Conservation (phyloP, 306 rosid species). For the apple (Malus domestica) region ASM211411v1 NC_041799.1:14285001-14285500, state of each 20-base stretch:
- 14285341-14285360: conserved; percentile 34
- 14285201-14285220: not conserved
- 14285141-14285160: not conserved
- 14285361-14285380: conserved; percentile 42
- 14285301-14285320: conserved; percentile 18
- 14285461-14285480: conserved; percentile 28
- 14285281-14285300: conserved; percentile 9
- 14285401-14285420: conserved; percentile 19
- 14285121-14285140: not conserved
- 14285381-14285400: conserved; percentile 30
- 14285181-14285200: not conserved
- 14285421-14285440: conserved; percentile 7
- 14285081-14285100: too few relatives aligned
- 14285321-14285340: conserved; percentile 30
- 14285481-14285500: conserved; percentile 6
- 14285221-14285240: not conserved
- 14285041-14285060: too few relatives aligned
- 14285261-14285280: not conserved
- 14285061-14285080: too few relatives aligned
- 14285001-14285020: too few relatives aligned
- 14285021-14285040: too few relatives aligned
- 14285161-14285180: not conserved
- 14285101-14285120: too few relatives aligned
- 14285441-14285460: conserved; percentile 32
- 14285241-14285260: not conserved